These are phyloP conservation scores for Rhizopus stolonifer DNA, from an alignment of 371 early-diverging fungal genomes.

Conservation along the genomic window DNA sequence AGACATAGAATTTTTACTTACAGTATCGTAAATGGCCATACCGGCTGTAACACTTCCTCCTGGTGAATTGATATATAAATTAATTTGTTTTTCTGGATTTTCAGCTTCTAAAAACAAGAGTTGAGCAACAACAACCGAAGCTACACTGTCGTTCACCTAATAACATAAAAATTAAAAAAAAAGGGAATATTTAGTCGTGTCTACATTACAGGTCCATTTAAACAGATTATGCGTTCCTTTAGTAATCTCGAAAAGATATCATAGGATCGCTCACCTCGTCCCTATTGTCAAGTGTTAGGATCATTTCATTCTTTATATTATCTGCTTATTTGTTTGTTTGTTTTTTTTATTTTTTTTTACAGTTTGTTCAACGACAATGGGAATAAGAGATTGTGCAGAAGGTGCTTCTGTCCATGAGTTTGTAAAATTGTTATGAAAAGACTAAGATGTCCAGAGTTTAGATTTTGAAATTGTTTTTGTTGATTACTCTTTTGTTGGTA, in stretches of 20 bases:
- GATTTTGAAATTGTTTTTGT: neutral
- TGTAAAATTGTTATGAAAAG: conserved; percentile 4
- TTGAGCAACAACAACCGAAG: conserved; percentile 91
- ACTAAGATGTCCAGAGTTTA: neutral
- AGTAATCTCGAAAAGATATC: conserved; percentile 96
- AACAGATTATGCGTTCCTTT: conserved; percentile 94
- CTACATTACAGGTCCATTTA: conserved; percentile 85
- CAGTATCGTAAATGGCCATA: conserved; percentile 91
- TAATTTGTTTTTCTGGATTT: conserved; percentile 90
- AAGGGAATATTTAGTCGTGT: neutral
- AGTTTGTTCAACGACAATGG: conserved; percentile 73
- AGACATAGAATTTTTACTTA: conserved; percentile 34
- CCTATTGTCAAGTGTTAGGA: conserved; percentile 35
- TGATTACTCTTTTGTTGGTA: neutral
- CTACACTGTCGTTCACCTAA: conserved; percentile 79
- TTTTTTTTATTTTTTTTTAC: conserved; percentile 32
- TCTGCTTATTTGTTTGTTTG: neutral
- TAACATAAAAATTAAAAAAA: neutral
- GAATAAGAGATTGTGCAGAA: conserved; percentile 58
- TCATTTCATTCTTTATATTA: neutral
- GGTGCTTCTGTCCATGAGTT: conserved; percentile 27
- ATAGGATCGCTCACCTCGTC: conserved; percentile 81
- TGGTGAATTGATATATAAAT: conserved; percentile 95
- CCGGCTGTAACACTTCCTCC: conserved; percentile 96
- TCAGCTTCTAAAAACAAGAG: conserved; percentile 94